These are phyloP conservation scores for Xylariaceae sp. DNA, from an alignment of 2,329 filamentous ascomycete species.

Conservation along the genomic window DNA sequence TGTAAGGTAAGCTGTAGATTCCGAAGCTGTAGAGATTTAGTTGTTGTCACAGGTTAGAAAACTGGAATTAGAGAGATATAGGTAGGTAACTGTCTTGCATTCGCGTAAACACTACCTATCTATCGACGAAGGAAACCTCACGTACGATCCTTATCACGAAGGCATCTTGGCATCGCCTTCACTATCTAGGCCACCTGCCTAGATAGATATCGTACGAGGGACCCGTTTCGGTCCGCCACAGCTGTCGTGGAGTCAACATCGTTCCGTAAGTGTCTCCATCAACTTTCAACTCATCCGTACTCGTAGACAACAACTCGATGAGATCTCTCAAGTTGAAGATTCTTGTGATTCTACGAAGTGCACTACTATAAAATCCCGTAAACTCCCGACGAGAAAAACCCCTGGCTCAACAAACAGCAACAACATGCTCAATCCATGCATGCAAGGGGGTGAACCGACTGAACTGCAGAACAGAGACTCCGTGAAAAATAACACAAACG, in stretches of 20 bases:
- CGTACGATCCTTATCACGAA: too few relatives aligned
- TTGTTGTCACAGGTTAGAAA: too few relatives aligned
- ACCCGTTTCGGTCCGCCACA: background rate
- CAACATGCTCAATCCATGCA: background rate
- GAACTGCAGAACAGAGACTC: too few relatives aligned
- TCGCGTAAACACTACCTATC: too few relatives aligned
- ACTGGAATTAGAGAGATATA: too few relatives aligned
- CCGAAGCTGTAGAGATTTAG: too few relatives aligned
- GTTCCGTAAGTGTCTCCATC: background rate
- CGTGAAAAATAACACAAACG: too few relatives aligned
- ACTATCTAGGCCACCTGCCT: background rate
- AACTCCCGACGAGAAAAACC: background rate
- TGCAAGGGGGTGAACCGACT: background rate
- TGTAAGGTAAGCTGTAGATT: too few relatives aligned
- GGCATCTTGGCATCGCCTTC: background rate
- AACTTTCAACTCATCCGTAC: background rate
- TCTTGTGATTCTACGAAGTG: background rate
- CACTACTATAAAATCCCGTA: background rate
- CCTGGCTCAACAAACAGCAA: too few relatives aligned
- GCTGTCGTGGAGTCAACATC: background rate
- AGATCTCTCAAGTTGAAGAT: background rate
- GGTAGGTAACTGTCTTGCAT: too few relatives aligned
- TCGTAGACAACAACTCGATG: background rate
- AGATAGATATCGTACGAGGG: background rate
- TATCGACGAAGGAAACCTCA: too few relatives aligned